Evolutionary conservation across 768 basidiomycete genomes (phyloP).

Genomic region (Psilocybe tampanensis): DNA sequence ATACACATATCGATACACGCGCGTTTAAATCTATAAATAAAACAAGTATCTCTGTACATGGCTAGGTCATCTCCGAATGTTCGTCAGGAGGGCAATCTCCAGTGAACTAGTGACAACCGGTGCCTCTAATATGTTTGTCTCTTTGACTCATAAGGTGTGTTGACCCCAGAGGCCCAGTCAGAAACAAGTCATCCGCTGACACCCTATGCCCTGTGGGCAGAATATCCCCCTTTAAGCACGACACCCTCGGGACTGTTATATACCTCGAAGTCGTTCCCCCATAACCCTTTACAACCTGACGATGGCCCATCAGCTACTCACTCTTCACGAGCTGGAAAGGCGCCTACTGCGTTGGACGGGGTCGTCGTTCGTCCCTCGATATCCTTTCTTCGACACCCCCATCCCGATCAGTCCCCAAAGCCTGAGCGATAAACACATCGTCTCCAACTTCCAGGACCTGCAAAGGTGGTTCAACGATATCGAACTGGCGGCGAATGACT

Average conservation of each 20-base stretch:
- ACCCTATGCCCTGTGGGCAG: not conserved
- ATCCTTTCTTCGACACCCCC: conserved; percentile 26
- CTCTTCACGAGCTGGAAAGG: conserved; percentile 19
- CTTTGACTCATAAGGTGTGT: not conserved
- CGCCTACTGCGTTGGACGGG: conserved; percentile 22
- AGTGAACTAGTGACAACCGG: too few relatives aligned
- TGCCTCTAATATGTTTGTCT: not conserved
- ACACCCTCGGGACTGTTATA: not conserved
- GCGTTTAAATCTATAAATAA: too few relatives aligned
- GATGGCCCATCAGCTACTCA: conserved; percentile 7
- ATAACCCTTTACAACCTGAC: not conserved
- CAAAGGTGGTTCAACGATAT: conserved; percentile 23
- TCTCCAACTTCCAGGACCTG: conserved; percentile 16
- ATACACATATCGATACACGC: too few relatives aligned
- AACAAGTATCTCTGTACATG: too few relatives aligned
- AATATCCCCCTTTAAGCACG: not conserved
- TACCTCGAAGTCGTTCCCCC: not conserved
- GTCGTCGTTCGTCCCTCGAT: conserved; percentile 23
- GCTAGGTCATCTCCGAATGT: too few relatives aligned
- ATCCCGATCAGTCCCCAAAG: not conserved
- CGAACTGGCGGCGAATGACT: conserved; percentile 22
- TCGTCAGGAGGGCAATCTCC: too few relatives aligned
- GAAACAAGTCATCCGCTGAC: not conserved
- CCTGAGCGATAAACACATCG: not conserved
- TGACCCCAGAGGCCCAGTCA: not conserved